Evolutionary conservation across 148 eudicot species (phyloP).

Genomic region (Drosera capensis): DNA sequence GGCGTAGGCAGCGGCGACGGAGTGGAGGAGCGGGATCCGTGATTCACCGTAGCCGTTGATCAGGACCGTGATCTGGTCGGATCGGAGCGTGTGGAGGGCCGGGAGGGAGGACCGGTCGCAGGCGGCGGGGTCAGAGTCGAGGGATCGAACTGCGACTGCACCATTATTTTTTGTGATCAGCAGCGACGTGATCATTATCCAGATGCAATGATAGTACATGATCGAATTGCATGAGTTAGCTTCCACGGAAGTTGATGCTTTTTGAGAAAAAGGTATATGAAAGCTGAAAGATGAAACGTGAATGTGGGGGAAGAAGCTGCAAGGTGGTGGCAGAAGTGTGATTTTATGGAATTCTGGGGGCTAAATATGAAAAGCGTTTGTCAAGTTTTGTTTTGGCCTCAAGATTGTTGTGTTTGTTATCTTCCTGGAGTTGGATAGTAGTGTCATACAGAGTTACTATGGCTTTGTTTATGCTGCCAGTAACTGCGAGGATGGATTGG

Average conservation of each 20-base stretch:
- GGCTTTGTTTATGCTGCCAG: conserved; percentile 25
- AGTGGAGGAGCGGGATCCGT: conserved; percentile 50
- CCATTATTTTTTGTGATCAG: no score
- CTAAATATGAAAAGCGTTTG: no score
- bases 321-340: conserved; percentile 12
- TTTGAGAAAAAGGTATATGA: not conserved
- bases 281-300: not conserved
- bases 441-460: conserved; percentile 9
- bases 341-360: conserved; percentile 5
- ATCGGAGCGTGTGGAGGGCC: conserved; percentile 21
- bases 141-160: not conserved
- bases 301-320: not conserved
- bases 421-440: not conserved
- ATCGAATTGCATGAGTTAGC: no score
- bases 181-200: no score
- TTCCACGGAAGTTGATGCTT: conserved; percentile 3
- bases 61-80: conserved; percentile 57
- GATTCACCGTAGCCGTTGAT: conserved; percentile 71
- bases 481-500: conserved; percentile 16
- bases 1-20: conserved; percentile 54
- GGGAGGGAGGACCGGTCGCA: conserved; percentile 24
- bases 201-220: conserved; percentile 3
- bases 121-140: conserved; percentile 10
- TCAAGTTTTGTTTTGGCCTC: not conserved
- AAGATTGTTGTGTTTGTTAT: not conserved